Conservation (phyloP, 768 basidiomycete species). For the Collybia sordida region DNA sequence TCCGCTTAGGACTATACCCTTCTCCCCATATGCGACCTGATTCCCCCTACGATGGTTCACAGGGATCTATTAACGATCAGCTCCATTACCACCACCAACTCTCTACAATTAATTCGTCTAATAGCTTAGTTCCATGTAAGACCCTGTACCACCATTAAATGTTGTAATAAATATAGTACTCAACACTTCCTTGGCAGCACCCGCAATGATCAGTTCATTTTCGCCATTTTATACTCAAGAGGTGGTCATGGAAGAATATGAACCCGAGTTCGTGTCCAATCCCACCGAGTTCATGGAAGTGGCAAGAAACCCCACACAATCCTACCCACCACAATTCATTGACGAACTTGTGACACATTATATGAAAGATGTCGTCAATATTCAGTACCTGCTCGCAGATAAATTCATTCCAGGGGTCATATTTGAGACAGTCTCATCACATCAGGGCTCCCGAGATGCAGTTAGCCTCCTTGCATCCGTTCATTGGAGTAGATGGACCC, state of each 20-base stretch:
- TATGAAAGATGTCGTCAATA: slow-evolving; percentile 57
- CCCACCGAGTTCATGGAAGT: not conserved
- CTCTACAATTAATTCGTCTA: slow-evolving; percentile 18
- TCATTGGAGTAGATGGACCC: slow-evolving; percentile 34
- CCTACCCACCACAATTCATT: slow-evolving; percentile 19
- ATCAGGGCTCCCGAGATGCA: slow-evolving; percentile 51
- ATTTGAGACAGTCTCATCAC: slow-evolving; percentile 45
- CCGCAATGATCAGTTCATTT: slow-evolving; percentile 27
- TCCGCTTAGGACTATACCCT: slow-evolving; percentile 11
- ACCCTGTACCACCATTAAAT: slow-evolving; percentile 69
- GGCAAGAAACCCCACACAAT: slow-evolving; percentile 8
- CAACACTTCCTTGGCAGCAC: slow-evolving; percentile 37
- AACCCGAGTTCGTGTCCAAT: not conserved
- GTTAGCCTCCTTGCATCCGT: slow-evolving; percentile 64
- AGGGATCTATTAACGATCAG: slow-evolving; percentile 18
- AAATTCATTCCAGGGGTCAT: slow-evolving; percentile 45
- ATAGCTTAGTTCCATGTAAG: slow-evolving; percentile 75
- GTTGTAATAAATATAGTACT: slow-evolving; percentile 70
- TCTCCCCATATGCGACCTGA: slow-evolving; percentile 14
- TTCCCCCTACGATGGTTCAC: slow-evolving; percentile 18
- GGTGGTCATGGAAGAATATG: slow-evolving; percentile 1
- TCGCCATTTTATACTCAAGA: slow-evolving; percentile 20
- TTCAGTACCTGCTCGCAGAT: slow-evolving; percentile 73
- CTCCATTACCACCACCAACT: slow-evolving; percentile 14
- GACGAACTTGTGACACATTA: slow-evolving; percentile 44